Conservation (phyloP, 352 stramenopile genomes). For the Phytophthora lateralis region DNA sequence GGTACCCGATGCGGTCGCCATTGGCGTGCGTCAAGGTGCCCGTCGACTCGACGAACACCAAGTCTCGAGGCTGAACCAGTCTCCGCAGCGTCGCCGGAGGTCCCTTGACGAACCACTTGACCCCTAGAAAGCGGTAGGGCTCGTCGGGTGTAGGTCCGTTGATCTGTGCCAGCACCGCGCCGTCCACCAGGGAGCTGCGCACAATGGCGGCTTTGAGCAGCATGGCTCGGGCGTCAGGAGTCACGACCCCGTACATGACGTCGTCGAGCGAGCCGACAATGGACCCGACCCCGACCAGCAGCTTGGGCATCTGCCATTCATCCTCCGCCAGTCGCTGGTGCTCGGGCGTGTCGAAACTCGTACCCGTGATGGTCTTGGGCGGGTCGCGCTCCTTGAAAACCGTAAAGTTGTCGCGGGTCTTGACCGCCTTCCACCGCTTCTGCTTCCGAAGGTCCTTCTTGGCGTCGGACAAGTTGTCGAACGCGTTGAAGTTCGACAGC, state of each 20-base stretch:
- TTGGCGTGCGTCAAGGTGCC: slow-evolving; percentile 37
- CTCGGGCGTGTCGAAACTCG: slow-evolving; percentile 33
- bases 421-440: slow-evolving; percentile 49
- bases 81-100: slow-evolving; percentile 29
- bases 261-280: slow-evolving; percentile 63
- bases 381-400: slow-evolving; percentile 50
- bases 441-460: slow-evolving; percentile 29
- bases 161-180: slow-evolving; percentile 42
- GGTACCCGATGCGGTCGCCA: slow-evolving; percentile 40
- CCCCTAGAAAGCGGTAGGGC: slow-evolving; percentile 48
- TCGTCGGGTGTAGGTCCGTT: slow-evolving; percentile 33
- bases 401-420: slow-evolving; percentile 45
- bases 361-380: slow-evolving; percentile 30
- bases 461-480: slow-evolving; percentile 15
- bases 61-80: slow-evolving; percentile 44
- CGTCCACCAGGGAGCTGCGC: slow-evolving; percentile 43
- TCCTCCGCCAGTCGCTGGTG: slow-evolving; percentile 38
- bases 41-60: slow-evolving; percentile 49
- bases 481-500: slow-evolving; percentile 39
- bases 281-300: slow-evolving; percentile 50
- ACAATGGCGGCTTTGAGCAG: slow-evolving; percentile 47
- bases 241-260: slow-evolving; percentile 60
- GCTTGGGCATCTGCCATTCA: slow-evolving; percentile 49
- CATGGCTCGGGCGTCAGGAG: slow-evolving; percentile 41
- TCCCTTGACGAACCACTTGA: slow-evolving; percentile 62